Evolutionary conservation across 1,284 basidiomycete species (phyloP).

Genomic region (Meira nashicola): DNA sequence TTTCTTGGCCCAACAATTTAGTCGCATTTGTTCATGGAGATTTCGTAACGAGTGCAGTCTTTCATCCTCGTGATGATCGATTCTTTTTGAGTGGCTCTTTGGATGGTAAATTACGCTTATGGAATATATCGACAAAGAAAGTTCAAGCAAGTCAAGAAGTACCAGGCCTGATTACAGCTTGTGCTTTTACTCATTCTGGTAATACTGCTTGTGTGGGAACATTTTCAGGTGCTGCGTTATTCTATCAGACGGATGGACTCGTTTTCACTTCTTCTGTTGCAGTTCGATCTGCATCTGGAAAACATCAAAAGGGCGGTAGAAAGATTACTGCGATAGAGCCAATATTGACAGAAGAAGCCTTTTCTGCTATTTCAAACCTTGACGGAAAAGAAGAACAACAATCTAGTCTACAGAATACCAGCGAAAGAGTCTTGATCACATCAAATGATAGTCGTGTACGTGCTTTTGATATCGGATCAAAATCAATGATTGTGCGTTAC

Average conservation of each 20-base stretch:
- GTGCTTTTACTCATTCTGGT: conserved; percentile 51
- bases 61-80: conserved; percentile 52
- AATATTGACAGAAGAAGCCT: conserved; percentile 21
- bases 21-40: conserved; percentile 54
- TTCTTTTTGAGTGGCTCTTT: conserved; percentile 54
- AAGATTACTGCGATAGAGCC: conserved; percentile 53
- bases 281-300: conserved; percentile 47
- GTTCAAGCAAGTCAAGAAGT: conserved; percentile 39
- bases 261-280: conserved; percentile 40
- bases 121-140: conserved; percentile 43
- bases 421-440: conserved; percentile 51
- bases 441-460: conserved; percentile 54
- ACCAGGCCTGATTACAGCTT: conserved; percentile 53
- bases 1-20: conserved; percentile 48
- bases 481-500: conserved; percentile 30
- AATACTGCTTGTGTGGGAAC: conserved; percentile 49
- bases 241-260: conserved; percentile 47
- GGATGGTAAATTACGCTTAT: conserved; percentile 54
- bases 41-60: conserved; percentile 53
- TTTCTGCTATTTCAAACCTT: conserved; percentile 1
- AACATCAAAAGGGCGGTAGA: conserved; percentile 45
- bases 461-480: conserved; percentile 47
- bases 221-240: conserved; percentile 46
- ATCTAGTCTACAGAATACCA: neutral
- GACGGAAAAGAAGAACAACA: neutral